Conservation (phyloP, 106 monocot species). For the Cymbidium sinense region DNA sequence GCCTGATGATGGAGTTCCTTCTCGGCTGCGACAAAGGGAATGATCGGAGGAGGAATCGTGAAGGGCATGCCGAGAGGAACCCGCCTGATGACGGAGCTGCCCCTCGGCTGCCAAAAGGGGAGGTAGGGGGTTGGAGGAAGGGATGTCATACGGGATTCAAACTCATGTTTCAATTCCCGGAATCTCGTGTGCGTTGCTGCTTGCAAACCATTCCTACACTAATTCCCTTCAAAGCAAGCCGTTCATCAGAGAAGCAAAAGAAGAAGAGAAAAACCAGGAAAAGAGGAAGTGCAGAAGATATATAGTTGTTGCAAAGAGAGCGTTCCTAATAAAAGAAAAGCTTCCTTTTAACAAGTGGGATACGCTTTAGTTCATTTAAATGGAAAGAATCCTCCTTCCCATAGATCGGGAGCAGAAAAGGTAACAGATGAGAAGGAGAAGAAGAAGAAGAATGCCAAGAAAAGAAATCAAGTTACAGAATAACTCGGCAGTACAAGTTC, state of each 20-base stretch:
- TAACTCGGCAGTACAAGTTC: slow-evolving; percentile 75
- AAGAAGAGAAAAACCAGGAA: not conserved
- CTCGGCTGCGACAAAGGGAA: too few relatives aligned
- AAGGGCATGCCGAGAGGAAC: too few relatives aligned
- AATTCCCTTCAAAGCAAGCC: slow-evolving; percentile 3
- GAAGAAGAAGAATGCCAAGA: not conserved
- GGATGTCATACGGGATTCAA: too few relatives aligned
- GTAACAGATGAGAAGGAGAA: not conserved
- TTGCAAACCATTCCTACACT: slow-evolving; percentile 80
- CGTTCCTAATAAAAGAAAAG: too few relatives aligned
- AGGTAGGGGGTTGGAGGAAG: too few relatives aligned
- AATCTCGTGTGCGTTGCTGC: slow-evolving; percentile 76
- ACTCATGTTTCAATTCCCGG: slow-evolving; percentile 77
- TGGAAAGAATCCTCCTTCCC: not conserved
- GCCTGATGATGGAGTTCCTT: too few relatives aligned
- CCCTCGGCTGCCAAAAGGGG: too few relatives aligned
- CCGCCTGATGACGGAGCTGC: too few relatives aligned
- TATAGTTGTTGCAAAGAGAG: too few relatives aligned
- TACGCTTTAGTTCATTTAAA: not conserved
- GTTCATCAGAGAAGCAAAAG: not conserved
- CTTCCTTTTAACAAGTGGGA: not conserved
- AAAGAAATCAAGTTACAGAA: slow-evolving; percentile 34
- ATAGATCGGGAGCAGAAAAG: too few relatives aligned
- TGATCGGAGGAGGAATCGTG: too few relatives aligned
- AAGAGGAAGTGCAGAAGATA: too few relatives aligned